Evolutionary conservation across 1,139 yeast species (phyloP).

Genomic region (Yamadazyma friedrichii): DNA sequence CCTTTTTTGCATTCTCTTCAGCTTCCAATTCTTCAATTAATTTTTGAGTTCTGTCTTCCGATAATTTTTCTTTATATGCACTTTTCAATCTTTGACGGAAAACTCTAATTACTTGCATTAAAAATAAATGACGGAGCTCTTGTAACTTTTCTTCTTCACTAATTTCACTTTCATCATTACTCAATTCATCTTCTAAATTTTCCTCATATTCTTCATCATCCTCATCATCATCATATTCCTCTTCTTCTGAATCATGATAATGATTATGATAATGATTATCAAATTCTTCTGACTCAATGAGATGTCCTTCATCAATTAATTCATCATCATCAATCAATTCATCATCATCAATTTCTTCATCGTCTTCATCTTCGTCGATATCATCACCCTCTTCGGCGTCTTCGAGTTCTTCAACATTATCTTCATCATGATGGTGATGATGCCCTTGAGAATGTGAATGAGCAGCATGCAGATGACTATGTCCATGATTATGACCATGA

Average conservation of each 20-base stretch:
- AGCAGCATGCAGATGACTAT: background rate
- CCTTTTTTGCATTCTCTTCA: constrained; percentile 67
- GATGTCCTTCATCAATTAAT: background rate
- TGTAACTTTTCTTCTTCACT: constrained; percentile 67
- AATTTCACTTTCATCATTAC: constrained; percentile 43
- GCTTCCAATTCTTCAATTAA: constrained; percentile 79
- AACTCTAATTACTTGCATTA: constrained; percentile 69
- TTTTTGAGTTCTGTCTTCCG: constrained; percentile 70
- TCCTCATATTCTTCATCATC: constrained; percentile 32
- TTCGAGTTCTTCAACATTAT: background rate
- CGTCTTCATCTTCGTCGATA: background rate
- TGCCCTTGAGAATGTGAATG: background rate
- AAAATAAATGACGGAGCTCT: constrained; percentile 75
- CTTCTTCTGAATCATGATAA: constrained; percentile 8
- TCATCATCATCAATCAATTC: constrained; percentile 14
- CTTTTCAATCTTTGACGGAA: constrained; percentile 69
- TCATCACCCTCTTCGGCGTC: background rate
- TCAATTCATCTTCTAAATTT: constrained; percentile 28
- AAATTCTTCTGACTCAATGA: constrained; percentile 1
- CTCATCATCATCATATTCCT: constrained; percentile 20
- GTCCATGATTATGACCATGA: background rate
- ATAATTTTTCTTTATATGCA: constrained; percentile 72
- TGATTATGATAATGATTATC: constrained; percentile 4
- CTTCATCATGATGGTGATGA: background rate
- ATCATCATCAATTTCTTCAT: constrained; percentile 27